Base-by-base conservation (phyloP, 768 basidiomycete genomes). In the Termitomyces eurrhizus region DNA sequence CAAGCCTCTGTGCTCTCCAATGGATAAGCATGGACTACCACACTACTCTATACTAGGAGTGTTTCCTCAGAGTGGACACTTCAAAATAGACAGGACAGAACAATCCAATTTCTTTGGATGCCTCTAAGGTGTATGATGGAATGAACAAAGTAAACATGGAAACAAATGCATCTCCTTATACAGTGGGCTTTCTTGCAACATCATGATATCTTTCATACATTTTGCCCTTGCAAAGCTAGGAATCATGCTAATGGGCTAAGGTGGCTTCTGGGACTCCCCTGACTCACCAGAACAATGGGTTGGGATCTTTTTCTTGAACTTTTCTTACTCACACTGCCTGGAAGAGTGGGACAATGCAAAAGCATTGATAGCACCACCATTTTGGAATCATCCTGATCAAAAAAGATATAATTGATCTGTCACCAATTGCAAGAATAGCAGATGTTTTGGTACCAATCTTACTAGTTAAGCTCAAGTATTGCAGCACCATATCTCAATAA, bases 251-350 rank as follows among this genome's bases (percentile, higher is more conserved):
- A 55, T 3, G 29, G 9, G 14, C 21, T 13, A 32, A 29, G 11
- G 44, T 37, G 24, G 32, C 32, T 42, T 32, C 33, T 12, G 3
- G 18, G n/a, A 42, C 51, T 48, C 49, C 32, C 61, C 24, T 41
- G 39, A 48, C 37, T 49, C 18, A 49, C 53, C 53, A 55, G 45
- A 37, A 29, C 16, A 29, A 36, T 39, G 35, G 45, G 35, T 32
- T 26, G 13, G 29, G 12, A 4, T 42, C 18, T 41, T 29, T 52
- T 32, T 26, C 41, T 32, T n/a, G 8, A 24, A 18, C 21, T 21
- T 9, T 52, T 32, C n/a, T 13, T 49, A 52, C 62, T 50, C 59
- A 57, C 51, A 58, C 53, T 59, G 29, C 44, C 49, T 59, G 49
- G 49, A n/a, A 50, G 32, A 57, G 56, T 49, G 51, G 58, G 45